These are phyloP conservation scores for Spergularia bocconei DNA, from an alignment of 148 eudicot genomes.

Conservation along the genomic window DNA sequence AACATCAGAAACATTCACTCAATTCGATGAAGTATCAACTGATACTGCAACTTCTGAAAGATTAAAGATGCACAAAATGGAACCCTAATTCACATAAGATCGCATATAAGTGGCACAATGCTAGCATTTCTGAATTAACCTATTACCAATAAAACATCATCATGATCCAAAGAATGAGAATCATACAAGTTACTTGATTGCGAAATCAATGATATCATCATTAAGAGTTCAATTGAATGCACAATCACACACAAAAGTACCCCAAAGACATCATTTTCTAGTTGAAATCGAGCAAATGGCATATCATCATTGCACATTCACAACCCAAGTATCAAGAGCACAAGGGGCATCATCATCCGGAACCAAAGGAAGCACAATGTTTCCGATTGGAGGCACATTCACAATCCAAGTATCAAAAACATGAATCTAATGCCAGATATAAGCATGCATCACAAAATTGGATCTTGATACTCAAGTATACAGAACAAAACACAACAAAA, in stretches of 20 bases:
- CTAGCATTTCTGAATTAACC: not conserved
- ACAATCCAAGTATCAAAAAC: constrained; percentile 13
- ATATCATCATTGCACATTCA: constrained; percentile 1
- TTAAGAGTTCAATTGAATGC: not conserved
- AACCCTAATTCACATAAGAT: too few relatives aligned
- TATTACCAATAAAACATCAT: not conserved
- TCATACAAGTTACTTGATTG: not conserved
- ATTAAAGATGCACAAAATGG: not conserved
- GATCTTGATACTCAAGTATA: constrained; percentile 3
- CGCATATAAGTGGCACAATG: too few relatives aligned
- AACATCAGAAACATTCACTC: constrained; percentile 9
- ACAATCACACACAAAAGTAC: not conserved
- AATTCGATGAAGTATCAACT: constrained; percentile 6
- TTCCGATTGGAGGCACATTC: not conserved
- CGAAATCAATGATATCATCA: not conserved
- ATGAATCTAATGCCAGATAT: constrained; percentile 16
- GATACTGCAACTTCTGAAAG: not conserved
- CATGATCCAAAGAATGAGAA: not conserved
- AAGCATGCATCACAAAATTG: constrained; percentile 24
- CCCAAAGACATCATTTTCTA: not conserved
- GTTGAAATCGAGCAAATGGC: not conserved
- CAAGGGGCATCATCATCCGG: not conserved
- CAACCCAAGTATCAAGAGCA: constrained; percentile 3
- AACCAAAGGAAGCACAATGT: not conserved
- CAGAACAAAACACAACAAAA: not conserved